phyloP scores from a whole-genome alignment of 176 grass and related monocot species.

The Cenchrus purpureus region DNA sequence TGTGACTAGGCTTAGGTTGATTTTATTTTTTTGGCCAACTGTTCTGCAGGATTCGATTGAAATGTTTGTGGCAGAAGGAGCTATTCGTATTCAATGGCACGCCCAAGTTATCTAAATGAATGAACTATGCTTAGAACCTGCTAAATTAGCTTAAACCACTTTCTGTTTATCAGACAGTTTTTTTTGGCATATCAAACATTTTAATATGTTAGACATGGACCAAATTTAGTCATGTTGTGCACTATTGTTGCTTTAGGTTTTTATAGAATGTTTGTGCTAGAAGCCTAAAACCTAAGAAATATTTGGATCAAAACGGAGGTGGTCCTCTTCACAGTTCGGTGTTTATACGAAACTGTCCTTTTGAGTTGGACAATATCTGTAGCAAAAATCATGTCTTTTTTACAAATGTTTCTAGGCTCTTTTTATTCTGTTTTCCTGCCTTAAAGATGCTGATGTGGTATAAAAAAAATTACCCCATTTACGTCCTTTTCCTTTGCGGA shows the following conservation, averaged over 20 bases:
- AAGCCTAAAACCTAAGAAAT: neutral
- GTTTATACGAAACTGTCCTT: neutral
- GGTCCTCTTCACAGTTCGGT: slow-evolving; percentile 20
- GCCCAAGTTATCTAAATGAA: slow-evolving; percentile 14
- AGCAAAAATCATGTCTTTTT: neutral
- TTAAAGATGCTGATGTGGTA: neutral
- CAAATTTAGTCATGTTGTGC: neutral
- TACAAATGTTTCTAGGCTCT: neutral
- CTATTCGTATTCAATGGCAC: neutral
- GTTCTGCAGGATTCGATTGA: neutral
- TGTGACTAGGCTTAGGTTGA: neutral
- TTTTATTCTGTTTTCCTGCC: neutral
- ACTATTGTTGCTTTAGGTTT: neutral
- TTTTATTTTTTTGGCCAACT: neutral
- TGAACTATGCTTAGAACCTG: neutral
- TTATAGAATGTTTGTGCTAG: slow-evolving; percentile 18
- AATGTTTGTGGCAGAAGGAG: neutral
- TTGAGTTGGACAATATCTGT: neutral
- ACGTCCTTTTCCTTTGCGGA: neutral
- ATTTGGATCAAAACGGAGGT: neutral
- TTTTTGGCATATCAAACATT: neutral
- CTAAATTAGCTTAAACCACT: neutral
- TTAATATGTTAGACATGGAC: neutral
- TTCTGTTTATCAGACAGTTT: slow-evolving; percentile 7
- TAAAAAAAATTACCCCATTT: neutral